Conservation (phyloP, 495 filamentous ascomycete genomes). For the Hyphodiscus hymeniophilus region DNA sequence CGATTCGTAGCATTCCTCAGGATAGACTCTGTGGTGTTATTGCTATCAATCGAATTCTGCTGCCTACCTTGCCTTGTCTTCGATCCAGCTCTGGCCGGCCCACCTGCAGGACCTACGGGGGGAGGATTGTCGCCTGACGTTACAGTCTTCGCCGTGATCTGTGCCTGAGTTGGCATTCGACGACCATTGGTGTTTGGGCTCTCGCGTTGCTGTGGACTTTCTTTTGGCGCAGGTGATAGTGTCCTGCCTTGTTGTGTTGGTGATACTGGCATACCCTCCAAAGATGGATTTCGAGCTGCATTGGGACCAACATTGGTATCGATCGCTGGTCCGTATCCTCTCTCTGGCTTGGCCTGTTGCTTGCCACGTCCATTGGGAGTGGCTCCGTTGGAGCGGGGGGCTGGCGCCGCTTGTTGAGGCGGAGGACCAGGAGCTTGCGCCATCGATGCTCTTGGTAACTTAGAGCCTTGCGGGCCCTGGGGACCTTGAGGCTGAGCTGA, state of each 20-base stretch:
- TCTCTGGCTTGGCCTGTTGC: slow-evolving; percentile 23
- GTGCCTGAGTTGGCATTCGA: slow-evolving; percentile 47
- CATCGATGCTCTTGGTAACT: slow-evolving; percentile 61
- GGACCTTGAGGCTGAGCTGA: slow-evolving; percentile 28
- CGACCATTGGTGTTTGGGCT: slow-evolving; percentile 44
- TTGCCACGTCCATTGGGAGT: slow-evolving; percentile 19
- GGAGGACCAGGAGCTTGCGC: slow-evolving; percentile 72
- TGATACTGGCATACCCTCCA: slow-evolving; percentile 12
- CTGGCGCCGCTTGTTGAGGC: slow-evolving; percentile 77
- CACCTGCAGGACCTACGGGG: slow-evolving; percentile 14
- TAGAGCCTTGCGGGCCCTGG: slow-evolving; percentile 38
- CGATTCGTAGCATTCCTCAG: slow-evolving; percentile 34
- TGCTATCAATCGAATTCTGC: slow-evolving; percentile 44
- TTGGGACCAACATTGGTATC: slow-evolving; percentile 29
- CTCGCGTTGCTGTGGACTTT: slow-evolving; percentile 14
- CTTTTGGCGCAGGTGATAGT: slow-evolving; percentile 15
- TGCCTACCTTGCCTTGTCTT: slow-evolving; percentile 29
- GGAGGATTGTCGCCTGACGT: slow-evolving; percentile 23
- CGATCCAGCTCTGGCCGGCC: slow-evolving; percentile 11
- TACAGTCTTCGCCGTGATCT: slow-evolving; percentile 19
- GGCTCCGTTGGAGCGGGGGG: slow-evolving; percentile 50
- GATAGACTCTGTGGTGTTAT: slow-evolving; percentile 28
- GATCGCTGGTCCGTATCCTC: slow-evolving; percentile 40
- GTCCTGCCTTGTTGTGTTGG: slow-evolving; percentile 7
- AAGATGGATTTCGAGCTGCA: slow-evolving; percentile 10